Evolutionary conservation across 2,329 filamentous ascomycete species (phyloP), one percentile per base, ranked within the genome.

Genomic region (Xylaria sp.): DNA sequence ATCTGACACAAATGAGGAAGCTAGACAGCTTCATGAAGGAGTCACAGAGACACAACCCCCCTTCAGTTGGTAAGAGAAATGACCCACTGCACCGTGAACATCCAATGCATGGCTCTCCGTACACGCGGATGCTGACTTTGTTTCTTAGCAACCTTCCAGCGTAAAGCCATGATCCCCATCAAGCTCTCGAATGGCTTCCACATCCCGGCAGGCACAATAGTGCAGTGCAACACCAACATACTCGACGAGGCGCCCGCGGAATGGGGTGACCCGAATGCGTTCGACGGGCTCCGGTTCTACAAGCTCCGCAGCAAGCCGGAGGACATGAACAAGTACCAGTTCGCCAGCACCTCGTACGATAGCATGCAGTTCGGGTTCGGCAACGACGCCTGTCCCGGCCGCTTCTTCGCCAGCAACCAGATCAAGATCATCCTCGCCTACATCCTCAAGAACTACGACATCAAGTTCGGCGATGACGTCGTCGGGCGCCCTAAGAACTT

Each of bases 1-100:
- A 71, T 47, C 63, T 73, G 9, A 68, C 64, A 1, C 68, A 71
- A 34, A 67, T 76, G 60, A 67, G 63, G 50, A 73, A 71, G 59
- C 56, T 76, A 5, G 73, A 76, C 59, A 74, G 71, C 55, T 75
- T 77, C 58, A 64, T 76, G 61, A 76, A 76, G 58, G 74, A 76
- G 60, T 72, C 70, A 6, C 69, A 73, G 54, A 65, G 74, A 35
- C 58, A 72, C 4, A 70, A 61, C 30, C 73, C 73, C 5, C 68
- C 68, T 4, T 63, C 61, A 16, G 53, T 72, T 6, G 63, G 72
- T 74, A 60, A 64, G 69, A n/a, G 37, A 13, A 13, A 13, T 10
- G 37, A 59, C 23, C 23, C 23, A 30, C 23, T 5, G 23, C 23
- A 30, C 23, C 23, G 23, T 30, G 23, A 30, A 30, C 23, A 30